A percentile compares a stretch with the other conserved stretches of the same genome.
Conservation (phyloP, 768 basidiomycete species). For the Auriscalpium microsporum region DNA sequence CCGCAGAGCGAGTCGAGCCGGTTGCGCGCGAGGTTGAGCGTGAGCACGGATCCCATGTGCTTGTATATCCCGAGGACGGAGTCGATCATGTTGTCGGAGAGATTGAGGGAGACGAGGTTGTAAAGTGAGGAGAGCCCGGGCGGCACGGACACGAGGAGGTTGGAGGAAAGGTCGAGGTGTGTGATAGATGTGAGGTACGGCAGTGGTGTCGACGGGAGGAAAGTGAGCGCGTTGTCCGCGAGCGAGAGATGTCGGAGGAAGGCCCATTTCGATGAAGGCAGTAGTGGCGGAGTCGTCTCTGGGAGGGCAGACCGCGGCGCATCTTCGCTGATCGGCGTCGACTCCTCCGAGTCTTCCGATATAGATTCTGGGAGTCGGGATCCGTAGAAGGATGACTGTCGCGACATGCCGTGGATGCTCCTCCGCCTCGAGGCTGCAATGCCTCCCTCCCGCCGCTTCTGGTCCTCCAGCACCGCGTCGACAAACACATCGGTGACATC, state of each 20-base stretch:
- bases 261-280: constrained; percentile 63
- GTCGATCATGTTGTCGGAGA: constrained; percentile 97
- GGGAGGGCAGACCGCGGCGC: constrained; percentile 10
- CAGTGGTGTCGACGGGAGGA: constrained; percentile 60
- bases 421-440: constrained; percentile 36
- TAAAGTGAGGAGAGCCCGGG: constrained; percentile 63
- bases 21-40: constrained; percentile 77
- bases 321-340: constrained; percentile 11
- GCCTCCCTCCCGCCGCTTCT: constrained; percentile 52
- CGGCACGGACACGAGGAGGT: constrained; percentile 85
- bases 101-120: constrained; percentile 83
- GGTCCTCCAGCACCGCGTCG: constrained; percentile 68
- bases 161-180: constrained; percentile 84
- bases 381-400: constrained; percentile 39
- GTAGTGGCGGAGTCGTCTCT: constrained; percentile 25
- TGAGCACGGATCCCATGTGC: constrained; percentile 66
- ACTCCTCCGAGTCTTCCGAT: constrained; percentile 39
- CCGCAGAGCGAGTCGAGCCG: constrained; percentile 93
- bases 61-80: constrained; percentile 85
- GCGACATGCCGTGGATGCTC: constrained; percentile 27
- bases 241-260: constrained; percentile 70
- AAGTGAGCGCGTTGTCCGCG: constrained; percentile 74
- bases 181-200: constrained; percentile 65
- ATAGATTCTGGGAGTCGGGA: constrained; percentile 51
- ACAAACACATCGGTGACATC: constrained; percentile 74